Conservation (phyloP, 2,329 filamentous ascomycete species). For the Diaporthe humulicola region DNA sequence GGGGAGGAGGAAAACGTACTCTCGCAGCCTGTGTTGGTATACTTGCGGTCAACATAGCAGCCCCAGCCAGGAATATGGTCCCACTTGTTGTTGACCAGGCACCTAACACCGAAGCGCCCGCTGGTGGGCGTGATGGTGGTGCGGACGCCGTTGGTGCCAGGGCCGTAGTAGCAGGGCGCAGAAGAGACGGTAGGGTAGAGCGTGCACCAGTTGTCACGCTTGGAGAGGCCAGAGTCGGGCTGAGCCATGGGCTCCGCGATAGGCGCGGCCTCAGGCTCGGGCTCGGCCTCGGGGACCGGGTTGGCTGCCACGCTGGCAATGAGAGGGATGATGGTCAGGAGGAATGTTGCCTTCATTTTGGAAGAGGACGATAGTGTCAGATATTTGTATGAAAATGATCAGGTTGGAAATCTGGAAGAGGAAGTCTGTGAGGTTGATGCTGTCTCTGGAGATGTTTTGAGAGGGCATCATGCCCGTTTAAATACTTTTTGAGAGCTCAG, state of each 20-base stretch:
- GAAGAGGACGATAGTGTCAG: not conserved
- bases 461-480: not conserved
- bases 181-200: conserved; percentile 8
- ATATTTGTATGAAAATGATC: not conserved
- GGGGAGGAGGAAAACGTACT: not conserved
- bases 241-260: not conserved
- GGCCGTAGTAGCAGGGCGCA: conserved; percentile 7
- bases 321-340: not conserved
- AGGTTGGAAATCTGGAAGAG: not conserved
- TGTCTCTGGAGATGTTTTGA: not conserved
- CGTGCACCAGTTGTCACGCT: conserved; percentile 22
- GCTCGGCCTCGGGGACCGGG: not conserved
- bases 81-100: conserved; percentile 15
- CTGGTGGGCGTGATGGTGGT: conserved; percentile 14
- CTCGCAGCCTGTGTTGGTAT: conserved; percentile 20
- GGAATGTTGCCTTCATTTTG: not conserved
- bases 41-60: conserved; percentile 21
- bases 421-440: not conserved
- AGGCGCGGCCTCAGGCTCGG: not conserved
- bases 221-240: conserved; percentile 6
- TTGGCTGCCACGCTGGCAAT: conserved; percentile 3
- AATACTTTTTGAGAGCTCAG: not conserved
- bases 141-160: conserved; percentile 13
- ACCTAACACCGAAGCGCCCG: conserved; percentile 17
- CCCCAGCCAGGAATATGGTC: conserved; percentile 16